Percentiles rank a stretch among this genome's conserved stretches.
Conservation (phyloP, 139 green algal genomes). For the Tetratostichococcus sp. region DNA sequence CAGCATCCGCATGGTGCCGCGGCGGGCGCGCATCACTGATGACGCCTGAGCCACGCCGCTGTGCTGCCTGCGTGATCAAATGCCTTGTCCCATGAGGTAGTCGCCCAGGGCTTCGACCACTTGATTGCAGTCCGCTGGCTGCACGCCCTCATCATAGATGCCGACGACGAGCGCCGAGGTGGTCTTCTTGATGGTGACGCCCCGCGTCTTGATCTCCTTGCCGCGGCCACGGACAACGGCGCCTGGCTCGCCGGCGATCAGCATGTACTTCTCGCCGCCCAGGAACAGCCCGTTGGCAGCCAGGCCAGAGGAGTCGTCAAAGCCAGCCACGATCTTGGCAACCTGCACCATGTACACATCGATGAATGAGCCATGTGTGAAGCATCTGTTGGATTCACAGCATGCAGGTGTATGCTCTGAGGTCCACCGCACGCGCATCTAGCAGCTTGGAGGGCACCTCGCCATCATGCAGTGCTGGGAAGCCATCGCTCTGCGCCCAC, state of each 20-base stretch:
- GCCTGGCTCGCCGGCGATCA: conserved; percentile 51
- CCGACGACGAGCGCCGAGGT: conserved; percentile 65
- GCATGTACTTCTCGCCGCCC: conserved; percentile 58
- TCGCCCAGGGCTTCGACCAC: conserved; percentile 71
- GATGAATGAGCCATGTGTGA: too few relatives aligned
- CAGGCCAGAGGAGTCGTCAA: conserved; percentile 38
- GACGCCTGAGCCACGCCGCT: too few relatives aligned
- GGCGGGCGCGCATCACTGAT: too few relatives aligned
- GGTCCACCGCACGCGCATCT: too few relatives aligned
- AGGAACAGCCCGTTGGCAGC: conserved; percentile 48
- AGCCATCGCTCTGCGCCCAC: conserved; percentile 55
- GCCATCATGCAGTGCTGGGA: conserved; percentile 49
- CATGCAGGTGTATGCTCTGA: too few relatives aligned
- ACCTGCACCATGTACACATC: conserved; percentile 11
- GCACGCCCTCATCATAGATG: conserved; percentile 60
- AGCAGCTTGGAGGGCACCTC: conserved; percentile 27
- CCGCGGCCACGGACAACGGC: conserved; percentile 53
- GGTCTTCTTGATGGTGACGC: conserved; percentile 72
- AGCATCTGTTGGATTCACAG: too few relatives aligned
- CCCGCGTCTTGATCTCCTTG: conserved; percentile 16
- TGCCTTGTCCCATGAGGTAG: conserved; percentile 59
- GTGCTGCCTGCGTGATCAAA: too few relatives aligned
- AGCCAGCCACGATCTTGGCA: conserved; percentile 40
- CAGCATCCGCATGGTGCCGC: too few relatives aligned
- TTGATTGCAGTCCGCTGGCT: conserved; percentile 51